Conservation (phyloP, 805 yeast genomes). For the Kodamaea kakaduensis region DNA sequence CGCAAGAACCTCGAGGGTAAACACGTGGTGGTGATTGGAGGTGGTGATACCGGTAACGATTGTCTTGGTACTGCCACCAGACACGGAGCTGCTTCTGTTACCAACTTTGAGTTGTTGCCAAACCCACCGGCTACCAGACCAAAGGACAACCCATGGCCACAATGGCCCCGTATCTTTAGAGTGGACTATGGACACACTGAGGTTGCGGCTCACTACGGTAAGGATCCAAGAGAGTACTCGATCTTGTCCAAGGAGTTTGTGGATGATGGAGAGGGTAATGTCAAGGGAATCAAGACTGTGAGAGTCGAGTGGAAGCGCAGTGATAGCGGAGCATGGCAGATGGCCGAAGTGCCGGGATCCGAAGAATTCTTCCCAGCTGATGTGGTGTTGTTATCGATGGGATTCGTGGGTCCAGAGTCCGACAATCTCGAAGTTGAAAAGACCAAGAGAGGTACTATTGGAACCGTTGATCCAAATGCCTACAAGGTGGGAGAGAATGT, state of each 20-base stretch:
- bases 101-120: slow-evolving; percentile 91
- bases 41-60: slow-evolving; percentile 99
- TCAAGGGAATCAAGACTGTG: slow-evolving; percentile 91
- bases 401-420: slow-evolving; percentile 94
- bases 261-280: slow-evolving; percentile 93
- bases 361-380: slow-evolving; percentile 96
- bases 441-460: slow-evolving; percentile 82
- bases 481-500: slow-evolving; percentile 72
- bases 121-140: slow-evolving; percentile 83
- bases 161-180: slow-evolving; percentile 97
- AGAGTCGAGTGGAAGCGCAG: slow-evolving; percentile 98
- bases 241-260: slow-evolving; percentile 93
- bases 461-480: slow-evolving; percentile 54
- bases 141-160: slow-evolving; percentile 99
- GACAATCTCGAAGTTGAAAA: slow-evolving; percentile 64
- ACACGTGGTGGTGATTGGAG: slow-evolving; percentile 94
- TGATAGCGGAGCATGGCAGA: slow-evolving; percentile 96
- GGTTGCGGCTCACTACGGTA: slow-evolving; percentile 90
- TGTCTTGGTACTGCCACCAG: slow-evolving; percentile 96
- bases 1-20: slow-evolving; percentile 72
- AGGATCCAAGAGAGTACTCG: slow-evolving; percentile 96
- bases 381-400: slow-evolving; percentile 91
- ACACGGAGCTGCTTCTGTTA: slow-evolving; percentile 93
- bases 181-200: slow-evolving; percentile 98
- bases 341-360: slow-evolving; percentile 94